These are phyloP conservation scores for Paecilomyces formosus DNA, from an alignment of 2,329 filamentous ascomycete genomes.

Conservation along the genomic window DNA sequence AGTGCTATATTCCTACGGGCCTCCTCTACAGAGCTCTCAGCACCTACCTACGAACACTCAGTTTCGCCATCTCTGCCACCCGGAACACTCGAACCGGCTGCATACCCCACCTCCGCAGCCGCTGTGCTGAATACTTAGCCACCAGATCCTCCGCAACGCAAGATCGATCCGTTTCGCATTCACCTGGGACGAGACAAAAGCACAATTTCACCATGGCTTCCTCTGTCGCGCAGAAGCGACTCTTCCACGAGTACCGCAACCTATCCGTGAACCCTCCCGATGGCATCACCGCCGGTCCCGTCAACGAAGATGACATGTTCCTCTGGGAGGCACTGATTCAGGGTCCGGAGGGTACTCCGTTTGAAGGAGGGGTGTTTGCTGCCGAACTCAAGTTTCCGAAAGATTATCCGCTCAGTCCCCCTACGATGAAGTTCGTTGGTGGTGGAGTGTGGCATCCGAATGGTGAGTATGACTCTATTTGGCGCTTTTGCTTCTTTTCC, in stretches of 20 bases:
- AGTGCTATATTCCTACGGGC: background rate
- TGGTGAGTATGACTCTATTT: constrained; percentile 46
- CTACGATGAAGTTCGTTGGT: constrained; percentile 90
- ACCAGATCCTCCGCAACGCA: background rate
- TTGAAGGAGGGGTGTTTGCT: constrained; percentile 91
- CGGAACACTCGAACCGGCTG: background rate
- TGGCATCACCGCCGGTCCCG: constrained; percentile 88
- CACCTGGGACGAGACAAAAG: background rate
- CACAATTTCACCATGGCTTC: constrained; percentile 30
- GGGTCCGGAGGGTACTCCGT: constrained; percentile 90
- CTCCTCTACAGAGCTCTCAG: background rate
- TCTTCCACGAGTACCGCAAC: constrained; percentile 93
- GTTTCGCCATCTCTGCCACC: background rate
- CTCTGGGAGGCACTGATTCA: constrained; percentile 95
- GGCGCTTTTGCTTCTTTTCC: constrained; percentile 1
- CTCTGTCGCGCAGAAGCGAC: constrained; percentile 60
- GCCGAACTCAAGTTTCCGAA: constrained; percentile 91
- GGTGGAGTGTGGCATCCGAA: constrained; percentile 92
- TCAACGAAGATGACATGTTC: constrained; percentile 91
- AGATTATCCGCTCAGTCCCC: constrained; percentile 94
- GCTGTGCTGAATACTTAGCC: background rate
- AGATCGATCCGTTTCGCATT: background rate
- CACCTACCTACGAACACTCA: background rate
- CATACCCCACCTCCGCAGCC: background rate
- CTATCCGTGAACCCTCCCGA: constrained; percentile 94